Base-by-base conservation (phyloP, 805 yeast genomes). In the Kuraishia hungarica region DNA sequence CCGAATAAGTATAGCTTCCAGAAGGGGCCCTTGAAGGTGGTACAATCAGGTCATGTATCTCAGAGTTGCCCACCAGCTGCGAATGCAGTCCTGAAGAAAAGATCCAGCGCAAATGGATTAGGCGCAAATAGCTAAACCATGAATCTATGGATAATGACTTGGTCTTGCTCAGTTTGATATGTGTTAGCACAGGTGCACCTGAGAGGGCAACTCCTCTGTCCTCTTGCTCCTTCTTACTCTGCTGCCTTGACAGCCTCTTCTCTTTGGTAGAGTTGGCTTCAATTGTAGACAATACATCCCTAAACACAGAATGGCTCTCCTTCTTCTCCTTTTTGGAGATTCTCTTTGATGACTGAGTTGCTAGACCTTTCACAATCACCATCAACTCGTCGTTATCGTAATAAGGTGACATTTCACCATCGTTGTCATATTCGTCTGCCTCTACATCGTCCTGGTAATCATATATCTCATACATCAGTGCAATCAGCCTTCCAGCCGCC, bases 271-370 rank as follows among this genome's bases (percentile, higher is more conserved):
- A 55, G 59, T 75, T 77, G 19, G 63, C 62, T 53, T 72, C 73
- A 11, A 84, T 69, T 0, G 86, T 81, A 43, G 67, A 67, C 48
- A 77, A 65, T 20, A 83, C 81, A 57, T 84, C 86, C 62, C 84
- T 73, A 65, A 84, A 82, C 1, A 84, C 73, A 0, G 88, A 78
- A 58, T 81, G 80, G 24, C 81, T 72, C 46, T 79, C 82, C 57
- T 77, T 78, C 64, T 82, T 84, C 58, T 83, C 88, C 62, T 80
- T 82, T 60, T 86, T 86, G 26, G 85, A 78, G 2, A 83, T 64
- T 53, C 75, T 80, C 56, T 83, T 83, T 4, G 84, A 72, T 0
- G 87, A 79, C 22, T 79, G 76, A 49, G 74, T 77, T 1, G 80
- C 69, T 49, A 84, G 69, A 39, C 74, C 68, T 24, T 72, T 70